Evolutionary conservation across 108 stramenopile genomes (phyloP).

Genomic region (Epithemia pelagica): DNA sequence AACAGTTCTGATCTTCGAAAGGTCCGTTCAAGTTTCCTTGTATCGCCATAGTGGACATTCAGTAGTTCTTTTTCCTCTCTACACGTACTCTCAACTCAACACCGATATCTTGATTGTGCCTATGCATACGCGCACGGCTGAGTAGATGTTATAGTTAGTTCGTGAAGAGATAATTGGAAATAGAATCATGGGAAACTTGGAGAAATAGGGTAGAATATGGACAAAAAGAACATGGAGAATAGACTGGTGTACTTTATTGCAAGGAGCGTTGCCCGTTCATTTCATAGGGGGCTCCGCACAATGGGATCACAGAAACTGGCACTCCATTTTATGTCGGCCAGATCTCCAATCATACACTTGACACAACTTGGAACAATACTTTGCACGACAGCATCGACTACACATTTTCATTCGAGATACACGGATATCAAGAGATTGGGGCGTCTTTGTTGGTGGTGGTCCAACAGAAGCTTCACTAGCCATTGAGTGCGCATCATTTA

Average conservation of each 20-base stretch:
- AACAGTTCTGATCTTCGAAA: conserved; percentile 63
- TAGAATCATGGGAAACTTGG: too few relatives aligned
- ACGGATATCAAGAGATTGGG: conserved; percentile 18
- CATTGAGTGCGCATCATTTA: neutral
- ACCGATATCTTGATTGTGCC: too few relatives aligned
- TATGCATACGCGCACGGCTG: too few relatives aligned
- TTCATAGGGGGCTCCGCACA: neutral
- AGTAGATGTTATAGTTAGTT: too few relatives aligned
- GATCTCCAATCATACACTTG: conserved; percentile 89
- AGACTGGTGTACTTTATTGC: neutral
- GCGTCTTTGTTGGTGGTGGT: neutral
- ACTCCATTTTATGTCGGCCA: conserved; percentile 83
- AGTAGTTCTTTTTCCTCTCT: too few relatives aligned
- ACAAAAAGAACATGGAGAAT: neutral
- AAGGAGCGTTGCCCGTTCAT: neutral
- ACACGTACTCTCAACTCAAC: too few relatives aligned
- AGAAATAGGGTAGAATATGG: too few relatives aligned
- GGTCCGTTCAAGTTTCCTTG: conserved; percentile 63
- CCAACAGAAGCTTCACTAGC: conserved; percentile 1
- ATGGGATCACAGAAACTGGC: conserved; percentile 59
- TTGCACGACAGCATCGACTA: conserved; percentile 78
- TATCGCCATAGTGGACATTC: too few relatives aligned
- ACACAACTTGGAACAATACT: conserved; percentile 85
- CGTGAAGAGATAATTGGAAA: too few relatives aligned
- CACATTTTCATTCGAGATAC: conserved; percentile 91